These are phyloP conservation scores for Salvia miltiorrhiza DNA, from an alignment of 257 asterid species.

Conservation along the genomic window DNA sequence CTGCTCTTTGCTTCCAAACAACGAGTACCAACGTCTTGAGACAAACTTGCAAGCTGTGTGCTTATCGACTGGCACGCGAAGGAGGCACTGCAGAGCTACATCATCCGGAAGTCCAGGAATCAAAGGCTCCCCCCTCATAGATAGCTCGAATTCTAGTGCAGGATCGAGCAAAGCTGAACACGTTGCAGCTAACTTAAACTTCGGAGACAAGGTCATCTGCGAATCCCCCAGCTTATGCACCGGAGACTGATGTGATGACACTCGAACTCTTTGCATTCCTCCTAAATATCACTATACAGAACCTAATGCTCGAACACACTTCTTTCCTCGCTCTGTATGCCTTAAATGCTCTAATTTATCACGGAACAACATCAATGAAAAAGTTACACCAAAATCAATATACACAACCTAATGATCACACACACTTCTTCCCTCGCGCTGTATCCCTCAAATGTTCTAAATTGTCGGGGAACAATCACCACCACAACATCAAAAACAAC, in stretches of 20 bases:
- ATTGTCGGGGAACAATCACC: neutral
- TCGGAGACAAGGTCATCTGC: constrained; percentile 82
- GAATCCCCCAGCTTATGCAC: constrained; percentile 84
- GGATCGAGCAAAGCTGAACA: constrained; percentile 51
- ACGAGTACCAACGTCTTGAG: constrained; percentile 73
- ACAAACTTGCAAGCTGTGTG: constrained; percentile 56
- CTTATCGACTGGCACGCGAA: constrained; percentile 64
- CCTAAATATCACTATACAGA: neutral
- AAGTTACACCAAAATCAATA: neutral
- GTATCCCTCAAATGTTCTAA: neutral
- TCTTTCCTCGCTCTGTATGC: neutral
- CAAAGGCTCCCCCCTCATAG: constrained; percentile 53
- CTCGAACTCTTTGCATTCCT: constrained; percentile 68
- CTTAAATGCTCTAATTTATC: neutral
- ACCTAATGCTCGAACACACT: neutral
- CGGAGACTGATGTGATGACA: constrained; percentile 72
- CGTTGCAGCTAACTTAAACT: constrained; percentile 57
- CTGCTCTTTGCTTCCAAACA: constrained; percentile 72
- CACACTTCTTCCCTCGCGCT: neutral
- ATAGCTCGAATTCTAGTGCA: constrained; percentile 42
- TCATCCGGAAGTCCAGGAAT: constrained; percentile 96
- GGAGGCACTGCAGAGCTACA: constrained; percentile 83
- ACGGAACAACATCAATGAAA: neutral
- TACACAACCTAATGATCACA: neutral
- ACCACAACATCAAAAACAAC: neutral